Evolutionary conservation across 2,329 filamentous ascomycete species (phyloP), one percentile per base, ranked within the genome.

Genomic region (Periconia sp.): DNA sequence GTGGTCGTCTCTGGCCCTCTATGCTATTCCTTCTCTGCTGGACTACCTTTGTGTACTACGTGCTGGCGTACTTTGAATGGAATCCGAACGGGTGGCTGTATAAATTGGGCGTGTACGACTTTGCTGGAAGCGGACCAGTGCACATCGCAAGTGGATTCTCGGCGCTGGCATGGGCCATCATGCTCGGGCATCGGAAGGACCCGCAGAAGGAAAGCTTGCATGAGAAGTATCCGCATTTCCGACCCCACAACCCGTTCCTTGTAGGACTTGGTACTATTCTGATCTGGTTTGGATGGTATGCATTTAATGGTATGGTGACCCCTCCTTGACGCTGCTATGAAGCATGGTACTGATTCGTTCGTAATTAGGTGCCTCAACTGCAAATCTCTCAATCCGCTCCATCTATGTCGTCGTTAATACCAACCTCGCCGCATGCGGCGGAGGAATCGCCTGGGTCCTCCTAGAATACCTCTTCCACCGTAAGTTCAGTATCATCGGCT

Each of bases 61-160:
- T 63, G n/a, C 46, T 89, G 48, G 86, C 87, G 33, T 88, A 87
- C 71, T 89, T 86, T 81, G 89, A 87, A 32, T 90, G 86, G 87
- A 89, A 89, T 69, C 72, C 77, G 37, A 84, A 83, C 49, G 87
- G 87, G 33, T 90, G 86, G 85, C 78, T 88, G 19, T 85, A 78
- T 69, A 79, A 80, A 15, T 78, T 89, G 29, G 84, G 84, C 34
- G 81, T 84, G 18, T 80, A 88, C 55, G 87, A 90, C 68, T 90
- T 89, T 57, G 86, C 87, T 23, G 87, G 87, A 31, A 86, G 86
- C 32, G 87, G 85, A 10, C 86, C 87, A 25, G 87, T 90, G 15
- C 87, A 90, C 70, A 87, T 90, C 61, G 81, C 85, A 15, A 87
- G 84, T 1, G 86, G 87, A 24, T 84, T 84, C 44, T 83, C 85